phyloP scores from a whole-genome alignment of 495 filamentous ascomycete species.

The Terfezia boudieri region DNA sequence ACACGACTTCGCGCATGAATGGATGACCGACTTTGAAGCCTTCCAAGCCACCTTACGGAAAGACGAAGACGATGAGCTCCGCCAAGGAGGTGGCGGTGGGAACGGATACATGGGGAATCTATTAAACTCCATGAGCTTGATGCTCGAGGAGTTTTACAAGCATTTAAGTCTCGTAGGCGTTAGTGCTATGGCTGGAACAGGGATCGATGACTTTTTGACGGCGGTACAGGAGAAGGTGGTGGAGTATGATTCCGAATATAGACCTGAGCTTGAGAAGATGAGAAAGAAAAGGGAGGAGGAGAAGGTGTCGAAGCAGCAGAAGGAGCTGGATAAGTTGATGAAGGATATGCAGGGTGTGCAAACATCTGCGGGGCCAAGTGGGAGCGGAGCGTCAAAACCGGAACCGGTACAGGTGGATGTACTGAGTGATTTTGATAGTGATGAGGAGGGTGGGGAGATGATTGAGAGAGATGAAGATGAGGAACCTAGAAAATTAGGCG shows the following conservation, averaged over 20 bases:
- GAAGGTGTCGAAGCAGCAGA: conserved; percentile 44
- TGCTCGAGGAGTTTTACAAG: conserved; percentile 94
- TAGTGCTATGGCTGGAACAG: conserved; percentile 76
- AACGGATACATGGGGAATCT: conserved; percentile 95
- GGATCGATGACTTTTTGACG: conserved; percentile 78
- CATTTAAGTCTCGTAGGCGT: conserved; percentile 83
- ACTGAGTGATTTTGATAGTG: conserved; percentile 34
- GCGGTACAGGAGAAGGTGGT: conserved; percentile 66
- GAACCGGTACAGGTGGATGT: conserved; percentile 29
- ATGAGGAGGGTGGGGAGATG: conserved; percentile 25
- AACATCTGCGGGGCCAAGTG: conserved; percentile 16
- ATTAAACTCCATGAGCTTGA: conserved; percentile 88
- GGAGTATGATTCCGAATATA: conserved; percentile 82
- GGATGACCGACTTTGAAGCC: conserved; percentile 97
- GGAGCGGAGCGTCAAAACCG: conserved; percentile 18
- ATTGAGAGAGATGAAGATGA: conserved; percentile 29
- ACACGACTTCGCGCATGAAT: conserved; percentile 81
- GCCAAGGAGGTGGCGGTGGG: conserved; percentile 31
- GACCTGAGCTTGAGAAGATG: conserved; percentile 67
- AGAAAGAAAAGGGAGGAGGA: conserved; percentile 49
- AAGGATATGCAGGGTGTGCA: conserved; percentile 62
- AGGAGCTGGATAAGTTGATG: conserved; percentile 81
- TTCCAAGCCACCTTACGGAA: conserved; percentile 68
- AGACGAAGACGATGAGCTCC: conserved; percentile 59
- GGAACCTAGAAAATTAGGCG: conserved; percentile 24